Evolutionary conservation across 2,329 filamentous ascomycete species (phyloP).

Genomic region (Elsinoe batatas): DNA sequence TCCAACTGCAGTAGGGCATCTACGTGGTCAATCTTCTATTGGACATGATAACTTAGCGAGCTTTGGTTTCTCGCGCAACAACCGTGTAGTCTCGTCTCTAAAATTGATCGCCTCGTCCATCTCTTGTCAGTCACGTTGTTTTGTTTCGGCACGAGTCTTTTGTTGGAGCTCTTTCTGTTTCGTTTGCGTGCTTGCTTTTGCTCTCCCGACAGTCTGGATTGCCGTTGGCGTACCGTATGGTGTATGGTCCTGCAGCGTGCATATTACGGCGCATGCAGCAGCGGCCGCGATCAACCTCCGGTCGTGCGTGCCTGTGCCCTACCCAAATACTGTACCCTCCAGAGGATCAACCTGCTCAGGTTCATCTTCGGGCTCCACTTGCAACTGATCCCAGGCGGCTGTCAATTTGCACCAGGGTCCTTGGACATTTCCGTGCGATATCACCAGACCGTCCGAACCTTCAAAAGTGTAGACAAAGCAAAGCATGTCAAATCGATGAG

Average conservation of each 20-base stretch:
- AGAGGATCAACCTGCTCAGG: background rate
- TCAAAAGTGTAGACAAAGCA: background rate
- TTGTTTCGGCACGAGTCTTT: slow-evolving; percentile 1
- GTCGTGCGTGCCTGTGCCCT: background rate
- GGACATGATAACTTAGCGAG: slow-evolving; percentile 11
- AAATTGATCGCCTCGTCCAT: slow-evolving; percentile 4
- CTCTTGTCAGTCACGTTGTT: background rate
- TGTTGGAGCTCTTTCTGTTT: background rate
- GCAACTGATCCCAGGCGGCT: background rate
- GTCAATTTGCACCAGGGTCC: background rate
- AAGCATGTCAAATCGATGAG: slow-evolving; percentile 3
- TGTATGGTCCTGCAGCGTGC: slow-evolving; percentile 2
- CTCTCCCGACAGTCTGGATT: slow-evolving; percentile 1
- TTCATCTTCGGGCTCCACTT: slow-evolving; percentile 6
- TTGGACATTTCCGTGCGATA: background rate
- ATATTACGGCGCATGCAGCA: background rate
- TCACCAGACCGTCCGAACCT: background rate
- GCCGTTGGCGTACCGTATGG: background rate
- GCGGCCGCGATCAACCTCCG: background rate
- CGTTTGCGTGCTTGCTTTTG: background rate
- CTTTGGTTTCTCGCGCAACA: slow-evolving; percentile 3
- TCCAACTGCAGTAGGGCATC: background rate
- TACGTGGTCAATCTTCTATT: slow-evolving; percentile 3
- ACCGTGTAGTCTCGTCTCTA: background rate
- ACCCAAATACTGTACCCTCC: background rate